A percentile compares a stretch with the other conserved stretches of the same genome.
These are phyloP conservation scores for Trametopsis cervina DNA, from an alignment of 768 basidiomycete genomes.

Conservation along the genomic window DNA sequence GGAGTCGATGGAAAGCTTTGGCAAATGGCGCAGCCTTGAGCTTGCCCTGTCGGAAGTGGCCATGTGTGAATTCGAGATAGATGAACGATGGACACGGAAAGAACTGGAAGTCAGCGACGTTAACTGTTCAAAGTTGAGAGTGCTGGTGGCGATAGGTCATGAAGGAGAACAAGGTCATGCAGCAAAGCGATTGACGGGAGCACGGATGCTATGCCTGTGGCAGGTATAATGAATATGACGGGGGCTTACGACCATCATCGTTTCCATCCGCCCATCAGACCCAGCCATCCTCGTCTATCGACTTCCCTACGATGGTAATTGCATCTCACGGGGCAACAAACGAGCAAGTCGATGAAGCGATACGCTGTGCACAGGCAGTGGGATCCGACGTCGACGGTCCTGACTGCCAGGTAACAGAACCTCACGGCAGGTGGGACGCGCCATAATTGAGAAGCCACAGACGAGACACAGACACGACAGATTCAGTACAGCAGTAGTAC, in stretches of 20 bases:
- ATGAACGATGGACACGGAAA: conserved; percentile 3
- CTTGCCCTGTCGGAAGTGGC: background rate
- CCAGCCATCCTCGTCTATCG: background rate
- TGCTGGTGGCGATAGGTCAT: background rate
- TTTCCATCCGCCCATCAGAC: background rate
- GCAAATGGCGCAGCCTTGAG: conserved; percentile 14
- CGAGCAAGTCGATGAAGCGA: no score
- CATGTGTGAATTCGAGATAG: background rate
- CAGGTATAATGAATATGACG: background rate
- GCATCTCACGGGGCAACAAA: no score
- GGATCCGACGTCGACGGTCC: no score
- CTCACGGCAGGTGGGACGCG: no score
- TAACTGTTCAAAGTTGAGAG: background rate
- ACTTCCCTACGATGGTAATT: no score
- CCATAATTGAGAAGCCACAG: no score
- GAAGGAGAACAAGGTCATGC: no score
- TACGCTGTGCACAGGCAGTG: no score
- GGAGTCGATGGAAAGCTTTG: conserved; percentile 28
- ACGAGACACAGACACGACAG: no score
- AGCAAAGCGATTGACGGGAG: no score
- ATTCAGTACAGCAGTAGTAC: no score
- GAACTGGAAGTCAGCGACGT: background rate
- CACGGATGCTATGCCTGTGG: background rate
- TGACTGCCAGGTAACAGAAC: no score
- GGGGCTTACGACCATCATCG: background rate